Base-by-base conservation (phyloP, 768 basidiomycete species). In the Hericium coralloides region DNA sequence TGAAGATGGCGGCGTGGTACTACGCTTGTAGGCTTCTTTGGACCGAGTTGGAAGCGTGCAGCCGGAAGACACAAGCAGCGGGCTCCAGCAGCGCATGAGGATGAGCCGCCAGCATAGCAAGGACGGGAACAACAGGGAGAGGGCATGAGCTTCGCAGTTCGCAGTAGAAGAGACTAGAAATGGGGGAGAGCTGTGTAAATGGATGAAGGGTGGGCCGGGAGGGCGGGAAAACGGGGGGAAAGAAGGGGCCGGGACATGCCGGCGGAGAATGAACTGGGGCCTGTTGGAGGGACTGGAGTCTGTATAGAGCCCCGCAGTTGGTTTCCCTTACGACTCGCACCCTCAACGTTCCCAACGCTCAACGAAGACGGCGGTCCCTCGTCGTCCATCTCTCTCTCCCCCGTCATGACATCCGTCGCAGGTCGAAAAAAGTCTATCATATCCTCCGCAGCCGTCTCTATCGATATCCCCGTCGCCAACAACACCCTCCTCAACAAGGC, bases 401-500 rank as follows among this genome's bases (percentile, higher is more conserved):
- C 55, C 58, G 54, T 61, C 62, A 80, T 80, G 79, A 69, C 79
- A 69, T 74, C 68, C 64, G 66, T 69, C 50, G 64, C 70, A 52
- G 68, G 68, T 50, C 73, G 89, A 66, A 89, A 88, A 83, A 90
- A 88, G 73, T 88, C 87, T 56, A 81, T 89, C 64, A 77, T 81
- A 57, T 83, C 85, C 58, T 80, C 74, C 64, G 73, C 79, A 53
- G 81, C 76, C 65, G 76, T 87, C 58, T 76, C 81, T 49, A 86
- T 88, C 69, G 89, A 91, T 70, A 81, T 80, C 15, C 87, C 87
- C 45, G 78, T 85, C 65, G 82, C 83, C 64, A 83, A 84, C 68
- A 91, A 88, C 76, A 91, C 86, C 52, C 85, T 91, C 59, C 90
- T 93, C 77, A 93, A 93, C 76, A 91, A 92, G 72, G 79, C 89